Evolutionary conservation across 345 rosid species (phyloP).

Genomic region (Salix udensis): DNA sequence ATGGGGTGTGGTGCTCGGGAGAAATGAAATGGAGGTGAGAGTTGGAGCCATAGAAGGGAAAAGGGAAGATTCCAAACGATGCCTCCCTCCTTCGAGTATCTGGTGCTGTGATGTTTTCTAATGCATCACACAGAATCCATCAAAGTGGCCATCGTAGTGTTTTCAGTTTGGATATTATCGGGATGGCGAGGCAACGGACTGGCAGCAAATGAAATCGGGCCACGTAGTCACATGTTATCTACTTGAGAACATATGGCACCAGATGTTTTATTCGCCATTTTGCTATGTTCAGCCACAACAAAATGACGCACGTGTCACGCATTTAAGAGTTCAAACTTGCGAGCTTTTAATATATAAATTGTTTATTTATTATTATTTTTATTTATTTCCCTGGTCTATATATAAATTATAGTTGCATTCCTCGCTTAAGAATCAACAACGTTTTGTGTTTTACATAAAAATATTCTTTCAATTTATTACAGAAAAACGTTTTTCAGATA

Average conservation of each 20-base stretch:
- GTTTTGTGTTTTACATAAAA: no score
- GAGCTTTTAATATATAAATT: not conserved
- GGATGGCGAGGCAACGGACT: slow-evolving; percentile 24
- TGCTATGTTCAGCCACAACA: not conserved
- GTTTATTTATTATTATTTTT: no score
- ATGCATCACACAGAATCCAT: slow-evolving; percentile 1
- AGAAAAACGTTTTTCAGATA: no score
- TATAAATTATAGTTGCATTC: no score
- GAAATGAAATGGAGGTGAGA: slow-evolving; percentile 68
- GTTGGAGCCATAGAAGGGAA: slow-evolving; percentile 46
- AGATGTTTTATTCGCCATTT: slow-evolving; percentile 14
- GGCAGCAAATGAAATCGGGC: slow-evolving; percentile 39
- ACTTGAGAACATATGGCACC: slow-evolving; percentile 19
- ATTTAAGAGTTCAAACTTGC: not conserved
- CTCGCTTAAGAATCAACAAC: no score
- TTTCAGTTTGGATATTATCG: slow-evolving; percentile 38
- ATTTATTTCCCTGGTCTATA: no score
- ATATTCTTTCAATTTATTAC: no score
- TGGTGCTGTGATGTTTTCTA: slow-evolving; percentile 9
- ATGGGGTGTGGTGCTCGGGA: slow-evolving; percentile 40
- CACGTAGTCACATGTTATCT: slow-evolving; percentile 46
- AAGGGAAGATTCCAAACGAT: slow-evolving; percentile 11
- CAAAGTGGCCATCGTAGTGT: slow-evolving; percentile 22
- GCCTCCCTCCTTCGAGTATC: slow-evolving; percentile 25
- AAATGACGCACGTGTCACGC: not conserved